Evolutionary conservation across 129 eudicot species (phyloP).

Genomic region (Flaveria robusta): DNA sequence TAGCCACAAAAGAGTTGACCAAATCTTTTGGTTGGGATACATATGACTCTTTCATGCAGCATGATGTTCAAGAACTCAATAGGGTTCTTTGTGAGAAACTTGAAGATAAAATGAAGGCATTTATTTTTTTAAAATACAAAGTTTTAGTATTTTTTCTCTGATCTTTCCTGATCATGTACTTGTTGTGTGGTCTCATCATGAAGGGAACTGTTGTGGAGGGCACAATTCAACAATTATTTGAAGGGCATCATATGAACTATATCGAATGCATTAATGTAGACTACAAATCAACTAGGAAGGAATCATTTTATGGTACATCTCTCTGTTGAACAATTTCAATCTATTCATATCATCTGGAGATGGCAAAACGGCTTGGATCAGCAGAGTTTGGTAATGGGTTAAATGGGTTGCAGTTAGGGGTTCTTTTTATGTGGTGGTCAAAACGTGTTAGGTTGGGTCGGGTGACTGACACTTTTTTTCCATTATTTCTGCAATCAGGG

Average conservation of each 20-base stretch:
- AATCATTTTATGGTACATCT: constrained; percentile 79
- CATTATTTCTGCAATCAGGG: background rate
- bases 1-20: constrained; percentile 93
- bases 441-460: background rate
- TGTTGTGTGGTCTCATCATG: constrained; percentile 16
- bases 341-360: background rate
- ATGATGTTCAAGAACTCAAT: constrained; percentile 97
- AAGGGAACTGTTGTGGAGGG: constrained; percentile 99
- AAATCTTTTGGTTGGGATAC: constrained; percentile 99
- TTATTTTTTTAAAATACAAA: constrained; percentile 7
- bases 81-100: constrained; percentile 98
- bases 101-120: constrained; percentile 97
- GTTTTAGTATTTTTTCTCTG: background rate
- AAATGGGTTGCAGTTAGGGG: background rate
- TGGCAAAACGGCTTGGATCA: background rate
- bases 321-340: constrained; percentile 3
- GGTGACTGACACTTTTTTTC: background rate
- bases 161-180: background rate
- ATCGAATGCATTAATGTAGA: constrained; percentile 95
- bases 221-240: constrained; percentile 87
- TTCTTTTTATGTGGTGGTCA: background rate
- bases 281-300: constrained; percentile 90
- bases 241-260: constrained; percentile 97
- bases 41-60: constrained; percentile 97
- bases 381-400: background rate